A percentile compares a stretch with the other conserved stretches of the same genome.
Conservation (phyloP, 495 filamentous ascomycete genomes). For the Aspergillus homomorphus region DNA sequence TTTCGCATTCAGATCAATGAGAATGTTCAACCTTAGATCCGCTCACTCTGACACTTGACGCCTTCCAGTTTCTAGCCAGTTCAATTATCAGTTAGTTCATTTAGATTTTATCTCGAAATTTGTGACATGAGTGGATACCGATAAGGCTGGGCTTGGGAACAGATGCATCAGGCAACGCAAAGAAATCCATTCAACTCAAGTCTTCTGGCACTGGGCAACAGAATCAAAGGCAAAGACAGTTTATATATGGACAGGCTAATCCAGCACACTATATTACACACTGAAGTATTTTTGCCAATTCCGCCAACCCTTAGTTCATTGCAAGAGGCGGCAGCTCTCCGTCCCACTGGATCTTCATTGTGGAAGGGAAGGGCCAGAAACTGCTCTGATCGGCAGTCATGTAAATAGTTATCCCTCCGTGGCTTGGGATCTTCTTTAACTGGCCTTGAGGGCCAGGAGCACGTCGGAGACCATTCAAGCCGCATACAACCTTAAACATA, state of each 20-base stretch:
- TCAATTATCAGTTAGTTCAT: too few relatives aligned
- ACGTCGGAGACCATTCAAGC: constrained; percentile 55
- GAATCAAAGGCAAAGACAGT: background rate
- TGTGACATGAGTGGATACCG: too few relatives aligned
- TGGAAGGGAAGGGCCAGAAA: constrained; percentile 68
- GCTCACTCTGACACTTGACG: too few relatives aligned
- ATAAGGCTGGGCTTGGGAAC: too few relatives aligned
- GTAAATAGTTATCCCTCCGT: constrained; percentile 59
- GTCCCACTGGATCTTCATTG: constrained; percentile 54
- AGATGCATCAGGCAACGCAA: too few relatives aligned
- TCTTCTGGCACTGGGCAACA: too few relatives aligned
- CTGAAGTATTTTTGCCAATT: background rate
- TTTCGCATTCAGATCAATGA: too few relatives aligned
- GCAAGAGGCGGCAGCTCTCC: constrained; percentile 32
- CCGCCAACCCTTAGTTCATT: constrained; percentile 6
- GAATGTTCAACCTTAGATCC: too few relatives aligned
- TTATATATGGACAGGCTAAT: background rate
- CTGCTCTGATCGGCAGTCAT: constrained; percentile 68
- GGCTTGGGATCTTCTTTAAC: constrained; percentile 59
- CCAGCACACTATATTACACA: background rate
- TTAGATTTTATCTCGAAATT: too few relatives aligned
- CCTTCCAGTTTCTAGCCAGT: too few relatives aligned
- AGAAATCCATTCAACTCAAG: too few relatives aligned
- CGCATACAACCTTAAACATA: constrained; percentile 56
- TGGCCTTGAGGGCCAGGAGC: constrained; percentile 64